Conservation (phyloP, 352 stramenopile genomes). For the Thalassiosira ordinaria region DNA sequence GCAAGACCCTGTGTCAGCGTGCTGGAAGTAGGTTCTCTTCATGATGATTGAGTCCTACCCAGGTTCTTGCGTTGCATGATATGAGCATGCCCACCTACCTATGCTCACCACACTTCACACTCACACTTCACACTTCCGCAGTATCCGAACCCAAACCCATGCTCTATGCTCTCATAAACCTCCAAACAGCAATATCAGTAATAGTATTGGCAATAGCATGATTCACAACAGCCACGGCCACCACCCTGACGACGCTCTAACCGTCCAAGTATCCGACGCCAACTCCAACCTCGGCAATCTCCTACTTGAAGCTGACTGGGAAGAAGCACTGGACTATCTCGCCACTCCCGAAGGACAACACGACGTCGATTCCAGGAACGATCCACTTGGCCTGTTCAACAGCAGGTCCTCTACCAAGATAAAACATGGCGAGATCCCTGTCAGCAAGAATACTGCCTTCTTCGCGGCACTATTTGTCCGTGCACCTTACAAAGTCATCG, state of each 20-base stretch:
- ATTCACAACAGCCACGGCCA: not conserved
- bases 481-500: slow-evolving; percentile 12
- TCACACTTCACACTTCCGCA: not conserved
- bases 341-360: slow-evolving; percentile 26
- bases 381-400: slow-evolving; percentile 42
- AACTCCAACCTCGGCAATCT: slow-evolving; percentile 5
- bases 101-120: no score
- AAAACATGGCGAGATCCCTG: slow-evolving; percentile 5
- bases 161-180: not conserved
- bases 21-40: no score
- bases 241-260: not conserved
- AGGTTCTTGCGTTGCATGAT: no score
- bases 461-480: slow-evolving; percentile 42
- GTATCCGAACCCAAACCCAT: not conserved
- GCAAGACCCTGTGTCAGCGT: no score
- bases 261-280: not conserved
- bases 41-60: no score
- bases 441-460: slow-evolving; percentile 22
- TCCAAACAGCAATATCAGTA: not conserved
- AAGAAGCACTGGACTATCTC: slow-evolving; percentile 32
- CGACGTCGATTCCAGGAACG: slow-evolving; percentile 24
- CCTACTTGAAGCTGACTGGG: slow-evolving; percentile 25
- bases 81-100: no score
- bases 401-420: not conserved
- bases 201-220: not conserved